Evolutionary conservation across 1,139 yeast genomes (phyloP).

Genomic region (Kodamaea sp.): DNA sequence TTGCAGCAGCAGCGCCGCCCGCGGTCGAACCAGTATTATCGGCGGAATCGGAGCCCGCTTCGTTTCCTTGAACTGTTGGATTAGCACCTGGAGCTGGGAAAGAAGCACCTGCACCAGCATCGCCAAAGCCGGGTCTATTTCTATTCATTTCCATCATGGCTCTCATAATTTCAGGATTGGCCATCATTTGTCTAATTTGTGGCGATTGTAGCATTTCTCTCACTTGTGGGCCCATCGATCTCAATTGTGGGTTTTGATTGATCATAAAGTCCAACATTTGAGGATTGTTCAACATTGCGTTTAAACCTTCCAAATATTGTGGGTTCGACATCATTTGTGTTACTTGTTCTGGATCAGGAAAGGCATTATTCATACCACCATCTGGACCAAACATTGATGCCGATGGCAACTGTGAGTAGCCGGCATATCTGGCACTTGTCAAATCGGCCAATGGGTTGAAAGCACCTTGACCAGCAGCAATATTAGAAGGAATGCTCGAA

Average conservation of each 20-base stretch:
- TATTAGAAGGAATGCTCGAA: conserved; percentile 57
- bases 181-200: conserved; percentile 75
- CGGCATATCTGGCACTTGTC: conserved; percentile 95
- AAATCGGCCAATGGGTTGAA: conserved; percentile 88
- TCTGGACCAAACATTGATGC: conserved; percentile 93
- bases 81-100: conserved; percentile 61
- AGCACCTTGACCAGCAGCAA: conserved; percentile 85
- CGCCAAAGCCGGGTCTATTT: conserved; percentile 24
- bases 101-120: conserved; percentile 15
- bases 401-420: conserved; percentile 81
- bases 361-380: conserved; percentile 71
- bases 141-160: conserved; percentile 74
- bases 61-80: conserved; percentile 27
- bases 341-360: conserved; percentile 75
- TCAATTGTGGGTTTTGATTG: conserved; percentile 76
- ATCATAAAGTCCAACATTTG: conserved; percentile 82
- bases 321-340: conserved; percentile 77
- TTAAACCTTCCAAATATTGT: conserved; percentile 74
- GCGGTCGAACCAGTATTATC: conserved; percentile 13
- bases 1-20: conserved; percentile 12
- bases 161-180: conserved; percentile 83
- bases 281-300: conserved; percentile 71
- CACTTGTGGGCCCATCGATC: conserved; percentile 86
- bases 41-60: conserved; percentile 15
- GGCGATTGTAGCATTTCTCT: conserved; percentile 85